A percentile compares a stretch with the other conserved stretches of the same genome.
phyloP scores from a whole-genome alignment of 2,329 filamentous ascomycete genomes.

The Beauveria scarabaeidicola region DNA sequence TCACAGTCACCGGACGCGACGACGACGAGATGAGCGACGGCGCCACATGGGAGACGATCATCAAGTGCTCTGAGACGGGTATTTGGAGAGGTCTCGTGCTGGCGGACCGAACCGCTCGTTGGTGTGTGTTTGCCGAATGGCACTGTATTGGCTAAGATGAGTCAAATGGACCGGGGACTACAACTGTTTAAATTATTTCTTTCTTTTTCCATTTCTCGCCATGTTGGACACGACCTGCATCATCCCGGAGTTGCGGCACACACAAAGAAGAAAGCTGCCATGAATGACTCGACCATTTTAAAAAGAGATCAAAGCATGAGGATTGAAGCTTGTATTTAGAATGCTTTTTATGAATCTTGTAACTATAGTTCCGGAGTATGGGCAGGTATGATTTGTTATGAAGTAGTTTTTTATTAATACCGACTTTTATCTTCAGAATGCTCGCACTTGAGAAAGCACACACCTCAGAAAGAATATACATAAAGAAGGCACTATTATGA shows the following conservation, averaged over 20 bases:
- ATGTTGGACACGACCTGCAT: slow-evolving; percentile 8
- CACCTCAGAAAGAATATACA: too few relatives aligned
- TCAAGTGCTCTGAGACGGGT: slow-evolving; percentile 78
- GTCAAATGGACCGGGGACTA: too few relatives aligned
- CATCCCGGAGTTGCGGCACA: slow-evolving; percentile 8
- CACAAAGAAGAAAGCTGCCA: neutral
- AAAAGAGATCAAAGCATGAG: neutral
- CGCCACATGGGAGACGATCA: slow-evolving; percentile 80
- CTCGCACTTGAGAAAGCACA: too few relatives aligned
- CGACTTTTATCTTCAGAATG: neutral
- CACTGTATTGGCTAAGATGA: slow-evolving; percentile 39
- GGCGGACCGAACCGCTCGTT: slow-evolving; percentile 73
- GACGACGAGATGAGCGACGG: slow-evolving; percentile 58
- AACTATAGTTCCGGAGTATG: slow-evolving; percentile 9
- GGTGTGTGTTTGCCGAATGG: slow-evolving; percentile 94
- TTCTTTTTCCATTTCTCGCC: slow-evolving; percentile 3
- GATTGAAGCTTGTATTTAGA: slow-evolving; percentile 6
- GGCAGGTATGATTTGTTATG: slow-evolving; percentile 2
- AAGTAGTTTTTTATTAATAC: slow-evolving; percentile 5
- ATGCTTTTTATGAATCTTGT: slow-evolving; percentile 9
- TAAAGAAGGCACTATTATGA: too few relatives aligned
- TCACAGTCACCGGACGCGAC: slow-evolving; percentile 35
- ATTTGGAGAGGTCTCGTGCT: slow-evolving; percentile 75
- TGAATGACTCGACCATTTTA: slow-evolving; percentile 4
- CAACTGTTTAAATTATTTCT: neutral